Evolutionary conservation across 164 flowering plant species (phyloP).

Genomic region (Brasenia schreberi): DNA sequence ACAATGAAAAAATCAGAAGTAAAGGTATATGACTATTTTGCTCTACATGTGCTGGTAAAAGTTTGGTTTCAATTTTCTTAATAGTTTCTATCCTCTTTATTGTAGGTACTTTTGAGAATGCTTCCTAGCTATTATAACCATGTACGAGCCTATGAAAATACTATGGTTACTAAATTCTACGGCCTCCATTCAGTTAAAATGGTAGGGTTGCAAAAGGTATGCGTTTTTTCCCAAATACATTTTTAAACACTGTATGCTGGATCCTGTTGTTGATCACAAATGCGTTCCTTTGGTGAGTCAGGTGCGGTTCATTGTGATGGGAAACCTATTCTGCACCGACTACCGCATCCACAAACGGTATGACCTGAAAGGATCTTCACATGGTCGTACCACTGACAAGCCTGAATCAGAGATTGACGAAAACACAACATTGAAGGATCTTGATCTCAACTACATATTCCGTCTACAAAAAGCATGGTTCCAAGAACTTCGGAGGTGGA

Average conservation of each 20-base stretch:
- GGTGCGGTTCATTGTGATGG: conserved; percentile 62
- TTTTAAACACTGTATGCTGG: neutral
- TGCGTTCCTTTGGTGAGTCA: conserved; percentile 11
- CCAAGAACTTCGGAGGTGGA: conserved; percentile 37
- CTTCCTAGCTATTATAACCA: conserved; percentile 83
- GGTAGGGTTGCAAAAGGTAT: conserved; percentile 31
- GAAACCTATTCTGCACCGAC: conserved; percentile 47
- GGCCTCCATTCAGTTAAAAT: conserved; percentile 88
- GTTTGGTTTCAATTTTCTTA: neutral
- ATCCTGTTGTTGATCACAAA: neutral
- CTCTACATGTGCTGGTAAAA: conserved; percentile 17
- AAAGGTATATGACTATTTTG: conserved; percentile 12
- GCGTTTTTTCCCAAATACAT: neutral
- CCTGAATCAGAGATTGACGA: conserved; percentile 38
- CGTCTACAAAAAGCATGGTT: conserved; percentile 39
- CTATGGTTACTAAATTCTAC: conserved; percentile 70
- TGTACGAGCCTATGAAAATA: conserved; percentile 70
- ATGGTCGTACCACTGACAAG: conserved; percentile 45
- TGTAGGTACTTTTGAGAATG: conserved; percentile 75
- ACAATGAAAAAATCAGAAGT: conserved; percentile 83
- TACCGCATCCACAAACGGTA: conserved; percentile 40
- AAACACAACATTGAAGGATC: conserved; percentile 56
- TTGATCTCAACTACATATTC: conserved; percentile 47
- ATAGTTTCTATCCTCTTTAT: conserved; percentile 1
- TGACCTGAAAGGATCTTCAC: conserved; percentile 59